Evolutionary conservation across 1,284 basidiomycete species (phyloP).

Genomic region (Leccinum griseonigrum): DNA sequence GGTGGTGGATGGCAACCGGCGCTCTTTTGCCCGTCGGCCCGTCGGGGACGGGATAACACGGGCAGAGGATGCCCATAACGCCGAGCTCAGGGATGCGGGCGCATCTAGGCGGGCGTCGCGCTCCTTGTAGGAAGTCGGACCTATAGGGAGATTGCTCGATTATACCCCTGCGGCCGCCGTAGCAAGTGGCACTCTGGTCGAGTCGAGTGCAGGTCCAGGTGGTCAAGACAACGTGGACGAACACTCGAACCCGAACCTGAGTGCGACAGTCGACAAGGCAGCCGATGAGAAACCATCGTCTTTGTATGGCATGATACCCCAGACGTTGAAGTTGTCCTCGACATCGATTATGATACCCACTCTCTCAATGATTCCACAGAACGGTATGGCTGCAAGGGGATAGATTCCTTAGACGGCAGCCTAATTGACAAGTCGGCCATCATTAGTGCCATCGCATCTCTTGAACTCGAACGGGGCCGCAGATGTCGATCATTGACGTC

Average conservation of each 20-base stretch:
- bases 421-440: slow-evolving; percentile 42
- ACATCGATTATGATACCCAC: slow-evolving; percentile 29
- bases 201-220: background rate
- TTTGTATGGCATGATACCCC: slow-evolving; percentile 4
- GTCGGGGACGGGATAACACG: slow-evolving; percentile 40
- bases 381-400: slow-evolving; percentile 30
- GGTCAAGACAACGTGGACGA: background rate
- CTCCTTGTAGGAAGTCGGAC: slow-evolving; percentile 33
- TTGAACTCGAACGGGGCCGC: slow-evolving; percentile 41
- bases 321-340: background rate
- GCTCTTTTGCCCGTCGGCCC: slow-evolving; percentile 13
- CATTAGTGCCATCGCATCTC: slow-evolving; percentile 24
- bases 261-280: slow-evolving; percentile 11
- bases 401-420: slow-evolving; percentile 52
- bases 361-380: slow-evolving; percentile 18
- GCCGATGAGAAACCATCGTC: background rate
- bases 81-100: slow-evolving; percentile 16
- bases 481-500: slow-evolving; percentile 47
- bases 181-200: background rate
- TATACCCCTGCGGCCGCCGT: slow-evolving; percentile 19
- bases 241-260: background rate
- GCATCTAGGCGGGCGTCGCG: slow-evolving; percentile 18
- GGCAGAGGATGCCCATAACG: slow-evolving; percentile 47
- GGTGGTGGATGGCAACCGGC: background rate
- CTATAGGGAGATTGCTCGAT: slow-evolving; percentile 35